Conservation (phyloP, 176 grass and related monocot species). For the Stipa capillata region DNA sequence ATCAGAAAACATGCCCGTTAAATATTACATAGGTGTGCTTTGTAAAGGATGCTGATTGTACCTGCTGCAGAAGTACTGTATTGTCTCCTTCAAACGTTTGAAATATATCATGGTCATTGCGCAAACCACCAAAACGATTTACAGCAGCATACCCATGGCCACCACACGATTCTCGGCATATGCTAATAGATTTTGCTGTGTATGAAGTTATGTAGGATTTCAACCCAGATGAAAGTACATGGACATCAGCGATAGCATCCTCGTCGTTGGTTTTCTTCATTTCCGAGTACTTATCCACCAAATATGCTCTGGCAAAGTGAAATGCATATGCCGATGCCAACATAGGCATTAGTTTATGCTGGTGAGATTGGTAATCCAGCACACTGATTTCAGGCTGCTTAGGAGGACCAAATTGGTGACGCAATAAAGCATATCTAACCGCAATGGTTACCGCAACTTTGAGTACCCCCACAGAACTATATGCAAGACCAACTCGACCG, state of each 20-base stretch:
- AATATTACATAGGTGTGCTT: not conserved
- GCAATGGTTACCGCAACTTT: constrained; percentile 88
- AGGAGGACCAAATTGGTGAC: constrained; percentile 93
- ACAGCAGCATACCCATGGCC: constrained; percentile 98
- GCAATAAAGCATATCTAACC: constrained; percentile 84
- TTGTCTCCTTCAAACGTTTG: constrained; percentile 99
- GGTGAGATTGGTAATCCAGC: constrained; percentile 94
- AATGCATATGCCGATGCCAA: constrained; percentile 85
- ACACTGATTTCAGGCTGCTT: constrained; percentile 84
- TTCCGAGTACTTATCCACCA: constrained; percentile 79
- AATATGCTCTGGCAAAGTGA: constrained; percentile 64
- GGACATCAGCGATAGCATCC: constrained; percentile 70
- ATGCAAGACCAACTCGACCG: constrained; percentile 77
- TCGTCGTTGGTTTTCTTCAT: constrained; percentile 93
- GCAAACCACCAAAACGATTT: constrained; percentile 74
- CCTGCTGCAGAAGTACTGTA: constrained; percentile 95
- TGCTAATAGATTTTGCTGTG: constrained; percentile 82
- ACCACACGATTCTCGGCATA: constrained; percentile 82
- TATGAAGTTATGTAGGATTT: constrained; percentile 96
- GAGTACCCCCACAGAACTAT: constrained; percentile 72
- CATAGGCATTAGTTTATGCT: constrained; percentile 96
- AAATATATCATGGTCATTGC: constrained; percentile 99
- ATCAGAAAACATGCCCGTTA: not conserved
- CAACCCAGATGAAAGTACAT: constrained; percentile 85
- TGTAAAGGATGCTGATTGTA: constrained; percentile 22